Conservation (phyloP, 106 monocot species). For the Narthecium ossifragum region DNA sequence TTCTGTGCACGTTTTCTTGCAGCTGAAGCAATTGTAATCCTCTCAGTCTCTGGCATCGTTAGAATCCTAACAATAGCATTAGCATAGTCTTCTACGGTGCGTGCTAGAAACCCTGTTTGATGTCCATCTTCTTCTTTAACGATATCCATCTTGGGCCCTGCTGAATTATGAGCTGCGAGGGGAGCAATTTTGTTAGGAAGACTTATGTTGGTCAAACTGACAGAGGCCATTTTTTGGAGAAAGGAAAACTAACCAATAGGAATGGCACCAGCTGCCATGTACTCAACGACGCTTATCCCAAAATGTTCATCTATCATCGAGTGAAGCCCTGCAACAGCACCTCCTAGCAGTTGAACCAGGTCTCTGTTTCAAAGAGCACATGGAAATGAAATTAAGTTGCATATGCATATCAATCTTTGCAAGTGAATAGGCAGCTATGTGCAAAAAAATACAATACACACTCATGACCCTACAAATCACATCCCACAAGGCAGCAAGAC, state of each 20-base stretch:
- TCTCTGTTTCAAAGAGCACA: slow-evolving; percentile 35
- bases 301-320: slow-evolving; percentile 98
- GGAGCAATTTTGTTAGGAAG: not conserved
- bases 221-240: no score
- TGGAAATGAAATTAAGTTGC: not conserved
- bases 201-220: not conserved
- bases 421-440: no score
- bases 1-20: slow-evolving; percentile 66
- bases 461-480: no score
- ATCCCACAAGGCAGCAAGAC: no score
- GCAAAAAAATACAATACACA: no score
- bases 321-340: slow-evolving; percentile 81
- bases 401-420: no score
- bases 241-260: slow-evolving; percentile 81
- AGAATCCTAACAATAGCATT: slow-evolving; percentile 71
- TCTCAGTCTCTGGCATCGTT: slow-evolving; percentile 67
- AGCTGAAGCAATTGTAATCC: slow-evolving; percentile 55
- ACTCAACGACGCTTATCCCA: slow-evolving; percentile 93
- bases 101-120: slow-evolving; percentile 74
- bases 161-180: slow-evolving; percentile 73
- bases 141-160: slow-evolving; percentile 92
- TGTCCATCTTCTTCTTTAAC: slow-evolving; percentile 61
- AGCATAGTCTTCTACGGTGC: slow-evolving; percentile 58
- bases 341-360: slow-evolving; percentile 74
- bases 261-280: slow-evolving; percentile 91